Conservation (phyloP, 768 basidiomycete genomes). For the Boletus sp. region DNA sequence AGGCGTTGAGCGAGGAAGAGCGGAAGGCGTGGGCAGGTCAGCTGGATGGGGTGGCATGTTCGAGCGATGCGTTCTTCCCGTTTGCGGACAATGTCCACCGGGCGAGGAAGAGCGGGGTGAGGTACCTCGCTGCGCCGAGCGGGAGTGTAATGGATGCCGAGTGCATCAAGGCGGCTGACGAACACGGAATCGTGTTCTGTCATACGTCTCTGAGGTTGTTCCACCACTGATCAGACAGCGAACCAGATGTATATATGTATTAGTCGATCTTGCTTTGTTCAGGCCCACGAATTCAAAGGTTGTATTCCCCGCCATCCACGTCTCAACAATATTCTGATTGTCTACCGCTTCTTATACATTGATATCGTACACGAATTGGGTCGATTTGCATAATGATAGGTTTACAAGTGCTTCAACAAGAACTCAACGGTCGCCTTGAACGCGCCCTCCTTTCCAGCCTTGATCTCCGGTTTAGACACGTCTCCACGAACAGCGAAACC, state of each 20-base stretch:
- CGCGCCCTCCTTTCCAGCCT: constrained; percentile 60
- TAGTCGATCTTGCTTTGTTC: neutral
- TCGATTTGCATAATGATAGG: neutral
- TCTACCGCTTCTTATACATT: neutral
- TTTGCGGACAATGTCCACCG: constrained; percentile 98
- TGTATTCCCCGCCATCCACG: neutral
- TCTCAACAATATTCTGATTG: neutral
- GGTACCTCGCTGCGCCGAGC: constrained; percentile 86
- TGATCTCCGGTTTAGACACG: constrained; percentile 46
- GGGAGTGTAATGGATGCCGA: constrained; percentile 98
- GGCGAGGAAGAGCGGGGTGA: constrained; percentile 87
- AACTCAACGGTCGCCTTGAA: constrained; percentile 52
- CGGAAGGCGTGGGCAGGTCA: constrained; percentile 69
- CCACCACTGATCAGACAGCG: constrained; percentile 60
- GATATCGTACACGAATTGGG: neutral
- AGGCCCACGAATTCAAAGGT: neutral
- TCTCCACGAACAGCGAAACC: constrained; percentile 58
- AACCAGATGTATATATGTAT: neutral
- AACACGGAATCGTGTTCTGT: constrained; percentile 86
- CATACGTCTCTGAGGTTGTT: constrained; percentile 88
- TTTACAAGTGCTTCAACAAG: constrained; percentile 39
- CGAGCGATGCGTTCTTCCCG: constrained; percentile 99
- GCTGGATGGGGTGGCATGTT: constrained; percentile 86
- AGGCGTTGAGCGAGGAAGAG: constrained; percentile 66
- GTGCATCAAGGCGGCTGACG: constrained; percentile 95